phyloP scores from a whole-genome alignment of 2,329 filamentous ascomycete species.

The Nemania abortiva region DNA sequence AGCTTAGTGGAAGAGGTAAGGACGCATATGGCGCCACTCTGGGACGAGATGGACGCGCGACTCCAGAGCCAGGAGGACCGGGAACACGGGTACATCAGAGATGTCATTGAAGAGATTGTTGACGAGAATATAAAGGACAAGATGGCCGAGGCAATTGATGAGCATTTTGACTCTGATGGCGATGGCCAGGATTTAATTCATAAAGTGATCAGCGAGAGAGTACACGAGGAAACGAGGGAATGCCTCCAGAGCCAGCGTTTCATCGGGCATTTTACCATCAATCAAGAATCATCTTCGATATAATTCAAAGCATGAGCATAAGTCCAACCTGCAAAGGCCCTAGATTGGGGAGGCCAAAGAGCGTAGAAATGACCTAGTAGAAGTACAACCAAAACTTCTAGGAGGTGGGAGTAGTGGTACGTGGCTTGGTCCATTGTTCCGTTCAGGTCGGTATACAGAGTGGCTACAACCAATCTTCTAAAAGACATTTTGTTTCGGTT shows the following conservation, averaged over 20 bases:
- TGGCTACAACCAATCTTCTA: too few relatives aligned
- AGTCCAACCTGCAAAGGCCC: background rate
- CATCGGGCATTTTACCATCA: conserved; percentile 18
- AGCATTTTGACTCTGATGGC: conserved; percentile 24
- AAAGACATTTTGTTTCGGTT: too few relatives aligned
- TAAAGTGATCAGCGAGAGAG: conserved; percentile 14
- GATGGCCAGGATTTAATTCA: conserved; percentile 14
- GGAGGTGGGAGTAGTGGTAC: too few relatives aligned
- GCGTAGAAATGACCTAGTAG: too few relatives aligned
- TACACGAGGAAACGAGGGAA: conserved; percentile 25
- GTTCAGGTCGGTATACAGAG: too few relatives aligned
- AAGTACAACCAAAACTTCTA: too few relatives aligned
- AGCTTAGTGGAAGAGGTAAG: conserved; percentile 28
- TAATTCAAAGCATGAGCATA: background rate
- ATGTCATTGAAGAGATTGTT: conserved; percentile 29
- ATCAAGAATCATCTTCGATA: background rate
- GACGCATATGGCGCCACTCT: conserved; percentile 25
- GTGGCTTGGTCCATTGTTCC: too few relatives aligned
- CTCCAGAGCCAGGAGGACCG: conserved; percentile 31
- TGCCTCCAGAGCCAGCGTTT: conserved; percentile 22
- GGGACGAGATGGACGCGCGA: conserved; percentile 28
- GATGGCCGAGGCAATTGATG: conserved; percentile 22
- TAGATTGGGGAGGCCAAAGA: background rate
- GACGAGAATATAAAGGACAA: conserved; percentile 29
- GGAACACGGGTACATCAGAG: conserved; percentile 19